Evolutionary conservation across 805 yeast genomes (phyloP), one percentile per base, ranked within the genome.

Genomic region (Clavispora santaluciae): DNA sequence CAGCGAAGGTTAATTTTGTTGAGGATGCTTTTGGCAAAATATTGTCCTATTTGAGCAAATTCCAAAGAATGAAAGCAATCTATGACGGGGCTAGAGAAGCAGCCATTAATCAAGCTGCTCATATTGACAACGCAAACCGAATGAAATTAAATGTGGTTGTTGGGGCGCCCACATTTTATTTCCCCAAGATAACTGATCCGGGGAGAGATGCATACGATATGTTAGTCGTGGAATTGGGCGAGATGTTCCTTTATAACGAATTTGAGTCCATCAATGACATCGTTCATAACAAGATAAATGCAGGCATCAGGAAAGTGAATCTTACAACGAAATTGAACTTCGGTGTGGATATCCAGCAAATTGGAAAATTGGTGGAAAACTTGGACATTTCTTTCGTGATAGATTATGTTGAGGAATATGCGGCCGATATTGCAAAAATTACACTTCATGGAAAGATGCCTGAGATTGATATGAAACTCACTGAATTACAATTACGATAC

Each of bases 1-100:
- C 96, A 0, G 66, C 87, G 50, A 78, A 76, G 42, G 62, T 93
- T 5, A 85, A 81, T 57, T 86, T 90, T 56, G 81, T 88, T 15
- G 96, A 91, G 52, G 84, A 80, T 44, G 84, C 97, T 0, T 73
- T 89, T 43, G 72, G 80, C 24, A 75, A 81, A 48, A 74, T 95
- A 9, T 54, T 83, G 22, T 69, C 74, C 9, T 91, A 79, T 53
- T 65, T 88, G 52, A 78, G 78, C 48, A 84, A 83, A 50, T 86
- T 95, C 54, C 83, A 79, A 43, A 76, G 76, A 50, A 87, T 91
- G 95, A 93, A 93, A 60, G 78, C 76, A 4, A 71, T 90, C n/a
- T 95, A 86, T 60, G 99, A 93, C 54, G 68, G 76, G 16, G 95
- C 98, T 0, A 75, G 98, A 43, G 87, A 83, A 53, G 86, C 89